A percentile compares a stretch with the other conserved stretches of the same genome.
Conservation (phyloP, 768 basidiomycete genomes). For the Mycena metata region DNA sequence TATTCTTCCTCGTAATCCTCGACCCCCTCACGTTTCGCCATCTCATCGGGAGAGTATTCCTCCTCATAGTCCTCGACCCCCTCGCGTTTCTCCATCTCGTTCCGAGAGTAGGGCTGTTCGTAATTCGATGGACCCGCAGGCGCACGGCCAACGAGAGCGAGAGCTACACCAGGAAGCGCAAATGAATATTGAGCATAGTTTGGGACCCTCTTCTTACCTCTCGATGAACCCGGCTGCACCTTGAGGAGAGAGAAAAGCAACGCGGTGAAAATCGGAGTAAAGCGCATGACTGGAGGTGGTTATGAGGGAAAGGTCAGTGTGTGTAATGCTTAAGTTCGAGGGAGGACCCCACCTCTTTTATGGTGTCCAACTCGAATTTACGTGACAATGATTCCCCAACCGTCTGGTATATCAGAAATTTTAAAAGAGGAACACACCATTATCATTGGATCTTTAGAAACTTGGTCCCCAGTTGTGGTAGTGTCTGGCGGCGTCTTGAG, state of each 20-base stretch:
- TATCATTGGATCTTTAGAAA: too few species aligned
- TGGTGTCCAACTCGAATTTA: background rate
- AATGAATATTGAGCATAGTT: background rate
- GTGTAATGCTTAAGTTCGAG: background rate
- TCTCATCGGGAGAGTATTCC: background rate
- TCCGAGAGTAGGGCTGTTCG: conserved; percentile 19
- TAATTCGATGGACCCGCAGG: conserved; percentile 8
- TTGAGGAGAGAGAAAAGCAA: conserved; percentile 15
- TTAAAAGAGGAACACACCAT: too few species aligned
- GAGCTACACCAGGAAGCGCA: background rate
- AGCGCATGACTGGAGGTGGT: conserved; percentile 5
- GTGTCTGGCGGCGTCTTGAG: too few species aligned
- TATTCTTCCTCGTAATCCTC: background rate
- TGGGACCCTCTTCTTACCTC: background rate
- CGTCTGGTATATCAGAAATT: too few species aligned
- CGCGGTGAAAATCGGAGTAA: conserved; percentile 14
- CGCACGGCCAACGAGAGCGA: background rate
- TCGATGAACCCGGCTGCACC: background rate
- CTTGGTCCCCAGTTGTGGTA: too few species aligned
- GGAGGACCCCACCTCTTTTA: background rate
- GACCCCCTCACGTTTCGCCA: background rate
- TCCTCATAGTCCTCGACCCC: background rate
- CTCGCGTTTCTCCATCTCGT: conserved; percentile 1
- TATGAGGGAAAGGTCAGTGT: background rate
- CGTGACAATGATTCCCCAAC: background rate